Base-by-base conservation (phyloP, 345 rosid genomes). In the Rubroshorea leprosula region DNA sequence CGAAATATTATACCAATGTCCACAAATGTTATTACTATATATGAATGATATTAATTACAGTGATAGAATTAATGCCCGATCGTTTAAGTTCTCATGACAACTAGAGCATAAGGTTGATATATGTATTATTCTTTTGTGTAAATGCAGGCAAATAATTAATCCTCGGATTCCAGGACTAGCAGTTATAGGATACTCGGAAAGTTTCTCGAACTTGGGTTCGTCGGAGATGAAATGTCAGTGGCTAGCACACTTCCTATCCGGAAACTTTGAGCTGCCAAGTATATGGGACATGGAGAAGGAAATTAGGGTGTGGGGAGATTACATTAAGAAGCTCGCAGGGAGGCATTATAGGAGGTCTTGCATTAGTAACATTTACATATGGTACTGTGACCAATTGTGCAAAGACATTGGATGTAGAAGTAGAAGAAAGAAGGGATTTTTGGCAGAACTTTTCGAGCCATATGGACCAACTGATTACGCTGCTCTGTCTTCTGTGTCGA, bases 351-450 rank as follows among this genome's bases (percentile, higher is more conserved):
- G 70, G 57, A 72, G 70, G 55, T 62, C 77, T 12, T 69, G 75
- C 12, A 48, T 66, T 23, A 51, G 60, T 17, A 31, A 26, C 31
- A 27, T 50, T 0, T 44, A 63, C 41, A 66, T 66, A 35, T 76
- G 77, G 74, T 55, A 72, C 68, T 50, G 22, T 53, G 80, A 72
- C 49, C 74, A 69, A 31, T 57, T 76, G 25, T 76, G 80, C 75
- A 72, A 51, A 55, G 81, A 76, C 57, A 69, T 76, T 67, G 75
- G 77, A 20, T 63, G 63, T 46, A 61, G 64, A 38, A 65, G 68
- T 14, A 66, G 60, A 54, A 73, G 81, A 35, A 76, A 73, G 65
- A 67, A 55, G n/a, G 78, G 81, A 13, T 9, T 76, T 23, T 23
- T 66, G 0, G 67, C 66, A n/a, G 78, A 76, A 31, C 60, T 67